Evolutionary conservation across 805 yeast species (phyloP), one percentile per base, ranked within the genome.

Genomic region (Candida ficus): DNA sequence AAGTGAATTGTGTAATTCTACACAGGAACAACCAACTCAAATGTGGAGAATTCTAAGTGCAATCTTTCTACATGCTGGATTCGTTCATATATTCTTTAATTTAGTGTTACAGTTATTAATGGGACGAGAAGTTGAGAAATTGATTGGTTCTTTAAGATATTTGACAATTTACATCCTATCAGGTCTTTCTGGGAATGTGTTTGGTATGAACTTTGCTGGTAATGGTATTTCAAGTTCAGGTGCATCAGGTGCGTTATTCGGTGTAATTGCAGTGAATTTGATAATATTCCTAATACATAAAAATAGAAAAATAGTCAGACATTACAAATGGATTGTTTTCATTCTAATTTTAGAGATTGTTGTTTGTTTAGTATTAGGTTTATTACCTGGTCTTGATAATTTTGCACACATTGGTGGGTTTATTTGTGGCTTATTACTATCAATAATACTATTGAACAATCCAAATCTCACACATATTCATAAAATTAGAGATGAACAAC

Each of bases 371-470:
- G 82, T 73, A 7, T 60, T 83, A 16, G 90, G 90, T 0, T 62
- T 83, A 16, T 60, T 83, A 13, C 90, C 90, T 0, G 90, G 90
- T 0, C 55, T 83, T 39, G 90, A 83, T 57, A 83, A 83, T 55
- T 83, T 83, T 53, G 71, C 83, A 32, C 89, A 83, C 57, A 73
- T 83, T 49, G 90, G 90, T 10, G 90, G 90, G 6, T 80, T 82
- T 60, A 72, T 78, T 19, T 62, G 76, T 60, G 90, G 90, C 0
- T 29, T 78, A 0, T 54, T 76, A 21, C 48, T 68, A 26, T 76
- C 82, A 1, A 51, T 78, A 0, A 60, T 71, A 1, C 46, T 80
- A 10, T 52, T 83, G 29, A 68, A 75, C 29, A 80, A 78, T 45
- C 90, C 90, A 1, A 62, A 66, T 14, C 74, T 71, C 43, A 51